These are phyloP conservation scores for Leccinum imitatum DNA, from an alignment of 768 basidiomycete species.

Conservation along the genomic window DNA sequence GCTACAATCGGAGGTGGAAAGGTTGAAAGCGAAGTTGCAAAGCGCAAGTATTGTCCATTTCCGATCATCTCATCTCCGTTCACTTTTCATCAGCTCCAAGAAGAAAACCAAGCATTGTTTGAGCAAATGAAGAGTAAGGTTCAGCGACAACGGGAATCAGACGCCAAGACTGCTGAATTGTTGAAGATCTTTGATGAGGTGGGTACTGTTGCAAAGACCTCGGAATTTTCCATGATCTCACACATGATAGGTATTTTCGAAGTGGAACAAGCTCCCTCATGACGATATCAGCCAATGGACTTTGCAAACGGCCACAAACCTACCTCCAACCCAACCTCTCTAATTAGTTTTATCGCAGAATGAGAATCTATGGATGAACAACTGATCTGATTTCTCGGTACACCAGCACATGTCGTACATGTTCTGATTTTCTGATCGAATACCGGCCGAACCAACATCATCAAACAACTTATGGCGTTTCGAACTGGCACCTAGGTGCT, in stretches of 20 bases:
- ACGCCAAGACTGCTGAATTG: conserved; percentile 44
- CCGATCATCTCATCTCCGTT: not conserved
- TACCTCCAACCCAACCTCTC: conserved; percentile 30
- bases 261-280: conserved; percentile 55
- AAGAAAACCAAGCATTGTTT: conserved; percentile 50
- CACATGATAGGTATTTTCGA: conserved; percentile 41
- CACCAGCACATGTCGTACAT: too few species aligned
- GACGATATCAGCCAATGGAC: conserved; percentile 62
- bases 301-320: conserved; percentile 38
- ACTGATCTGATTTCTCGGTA: too few species aligned
- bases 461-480: too few species aligned
- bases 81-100: conserved; percentile 47
- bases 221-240: conserved; percentile 8
- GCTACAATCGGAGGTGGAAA: conserved; percentile 44
- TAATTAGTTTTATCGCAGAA: not conserved
- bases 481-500: too few species aligned
- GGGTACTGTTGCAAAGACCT: conserved; percentile 11
- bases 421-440: too few species aligned
- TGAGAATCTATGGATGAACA: not conserved
- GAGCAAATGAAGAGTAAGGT: conserved; percentile 50
- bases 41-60: conserved; percentile 29
- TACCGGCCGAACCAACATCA: too few species aligned
- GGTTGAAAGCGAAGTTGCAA: conserved; percentile 37
- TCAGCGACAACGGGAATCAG: conserved; percentile 43
- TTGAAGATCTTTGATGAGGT: conserved; percentile 58